Base-by-base conservation (phyloP, 2,329 filamentous ascomycete genomes). In the Hansfordia pulvinata region DNA sequence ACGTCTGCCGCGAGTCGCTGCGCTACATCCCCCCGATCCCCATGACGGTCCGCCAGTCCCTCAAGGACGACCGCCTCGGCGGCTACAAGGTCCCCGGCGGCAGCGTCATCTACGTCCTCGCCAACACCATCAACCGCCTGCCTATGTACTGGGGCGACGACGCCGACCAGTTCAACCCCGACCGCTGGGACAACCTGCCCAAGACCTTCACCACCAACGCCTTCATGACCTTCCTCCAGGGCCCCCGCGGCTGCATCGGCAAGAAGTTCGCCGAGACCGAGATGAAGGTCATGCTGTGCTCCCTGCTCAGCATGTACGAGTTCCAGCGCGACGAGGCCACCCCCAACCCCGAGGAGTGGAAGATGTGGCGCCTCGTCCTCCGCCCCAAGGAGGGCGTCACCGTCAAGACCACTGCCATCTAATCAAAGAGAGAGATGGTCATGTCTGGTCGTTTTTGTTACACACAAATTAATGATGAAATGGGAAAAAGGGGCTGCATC, bases 221-320 rank as follows among this genome's bases (percentile, higher is more conserved):
- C 1, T 76, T 79, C 41, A 47, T 88, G 52, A 88, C 82, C 0
- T 93, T 93, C 53, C 50, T 93, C 31, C 83, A 93, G 46, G 86
- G 86, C 0, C 84, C 85, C 2, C 60, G 85, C 28, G 80, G 76
- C 43, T 93, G 86, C 46, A 93, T 93, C 39, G 86, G 85, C 0
- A 67, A 76, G 49, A 62, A 62, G 2, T 93, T 93, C 53, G 80
- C 86, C 0, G 77, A 74, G 46, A 72, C 77, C 1, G 88, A 94
- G 58, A 81, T 93, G 51, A 83, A 82, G 8, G 88, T 79, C 44
- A 54, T 94, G 35, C 47, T 94, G 24, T 85, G 84, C 13, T 65
- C 71, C 7, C 73, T 80, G 63, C 65, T 88, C 4, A 84, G 84
- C 1, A 63, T 69, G 20, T 93, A 74, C 38, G 54, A 68, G 41